Conservation (phyloP, 2,329 filamentous ascomycete genomes). For the Neopestalotiopsis clavispora region DNA sequence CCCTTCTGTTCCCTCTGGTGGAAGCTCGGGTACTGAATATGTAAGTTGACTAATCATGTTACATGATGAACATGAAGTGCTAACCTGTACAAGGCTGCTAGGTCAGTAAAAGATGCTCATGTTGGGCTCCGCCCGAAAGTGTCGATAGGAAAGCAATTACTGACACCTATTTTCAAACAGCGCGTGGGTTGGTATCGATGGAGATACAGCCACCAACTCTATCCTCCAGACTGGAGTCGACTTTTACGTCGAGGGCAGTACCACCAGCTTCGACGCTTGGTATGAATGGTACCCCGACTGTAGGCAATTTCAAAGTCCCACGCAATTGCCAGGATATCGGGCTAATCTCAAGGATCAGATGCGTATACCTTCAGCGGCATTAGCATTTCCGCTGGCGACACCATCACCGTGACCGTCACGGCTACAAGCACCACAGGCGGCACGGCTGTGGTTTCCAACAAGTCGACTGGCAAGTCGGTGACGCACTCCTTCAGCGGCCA, state of each 20-base stretch:
- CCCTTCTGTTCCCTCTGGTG: slow-evolving; percentile 41
- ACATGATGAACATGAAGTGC: neutral
- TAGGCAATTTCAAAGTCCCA: slow-evolving; percentile 28
- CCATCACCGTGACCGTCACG: slow-evolving; percentile 33
- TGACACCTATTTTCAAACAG: slow-evolving; percentile 21
- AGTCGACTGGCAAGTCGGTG: slow-evolving; percentile 54
- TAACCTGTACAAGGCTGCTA: too few species aligned
- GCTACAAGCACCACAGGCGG: slow-evolving; percentile 48
- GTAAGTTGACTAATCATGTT: neutral
- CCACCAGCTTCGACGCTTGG: slow-evolving; percentile 58
- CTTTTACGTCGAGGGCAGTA: slow-evolving; percentile 49
- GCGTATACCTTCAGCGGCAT: slow-evolving; percentile 48
- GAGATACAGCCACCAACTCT: slow-evolving; percentile 57
- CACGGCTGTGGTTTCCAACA: slow-evolving; percentile 54
- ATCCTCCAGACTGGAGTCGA: slow-evolving; percentile 64
- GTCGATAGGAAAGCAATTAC: too few species aligned
- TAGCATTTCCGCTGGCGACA: slow-evolving; percentile 36
- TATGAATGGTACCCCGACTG: slow-evolving; percentile 61
- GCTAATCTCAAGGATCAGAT: neutral
- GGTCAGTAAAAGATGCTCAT: too few species aligned
- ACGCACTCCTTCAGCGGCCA: slow-evolving; percentile 55
- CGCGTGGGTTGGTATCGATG: slow-evolving; percentile 67
- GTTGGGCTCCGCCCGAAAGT: too few species aligned
- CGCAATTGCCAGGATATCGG: neutral
- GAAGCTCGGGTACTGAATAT: neutral